Evolutionary conservation across 2,329 filamentous ascomycete species (phyloP).

Genomic region (Metarhizium sp.): DNA sequence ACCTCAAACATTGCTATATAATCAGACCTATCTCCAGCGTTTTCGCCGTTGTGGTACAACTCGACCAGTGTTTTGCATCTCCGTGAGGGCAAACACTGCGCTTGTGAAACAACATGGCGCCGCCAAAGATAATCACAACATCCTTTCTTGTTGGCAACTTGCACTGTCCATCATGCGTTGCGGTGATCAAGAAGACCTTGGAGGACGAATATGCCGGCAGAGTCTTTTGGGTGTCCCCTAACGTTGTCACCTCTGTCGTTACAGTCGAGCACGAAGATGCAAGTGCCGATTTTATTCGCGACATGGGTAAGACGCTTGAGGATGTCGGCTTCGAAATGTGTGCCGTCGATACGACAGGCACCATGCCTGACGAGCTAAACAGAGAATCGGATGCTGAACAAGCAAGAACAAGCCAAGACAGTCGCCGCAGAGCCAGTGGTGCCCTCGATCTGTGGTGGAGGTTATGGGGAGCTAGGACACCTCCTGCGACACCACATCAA

Average conservation of each 20-base stretch:
- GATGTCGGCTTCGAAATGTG: slow-evolving; percentile 51
- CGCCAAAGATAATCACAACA: slow-evolving; percentile 33
- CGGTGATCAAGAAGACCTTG: slow-evolving; percentile 52
- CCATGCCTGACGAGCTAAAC: slow-evolving; percentile 19
- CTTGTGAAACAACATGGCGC: slow-evolving; percentile 16
- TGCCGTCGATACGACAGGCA: slow-evolving; percentile 31
- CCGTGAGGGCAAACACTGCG: slow-evolving; percentile 1
- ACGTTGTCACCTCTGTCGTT: slow-evolving; percentile 62
- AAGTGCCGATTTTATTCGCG: slow-evolving; percentile 31
- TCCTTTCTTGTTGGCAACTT: slow-evolving; percentile 63
- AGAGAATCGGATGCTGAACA: slow-evolving; percentile 10
- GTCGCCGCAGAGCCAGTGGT: slow-evolving; percentile 10
- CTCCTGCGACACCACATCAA: slow-evolving; percentile 14
- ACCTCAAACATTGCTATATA: slow-evolving; percentile 3
- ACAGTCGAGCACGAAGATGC: slow-evolving; percentile 44
- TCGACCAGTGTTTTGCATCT: neutral
- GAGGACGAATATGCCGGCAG: slow-evolving; percentile 33
- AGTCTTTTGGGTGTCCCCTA: slow-evolving; percentile 54
- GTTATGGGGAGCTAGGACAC: slow-evolving; percentile 17
- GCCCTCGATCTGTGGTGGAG: slow-evolving; percentile 22
- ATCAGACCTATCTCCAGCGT: neutral
- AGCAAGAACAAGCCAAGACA: slow-evolving; percentile 15
- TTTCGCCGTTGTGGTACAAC: neutral
- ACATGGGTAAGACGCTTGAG: slow-evolving; percentile 39
- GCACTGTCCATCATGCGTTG: slow-evolving; percentile 69